Evolutionary conservation across 163 green algal species (phyloP).

Genomic region (Smithsoniella earleae): DNA sequence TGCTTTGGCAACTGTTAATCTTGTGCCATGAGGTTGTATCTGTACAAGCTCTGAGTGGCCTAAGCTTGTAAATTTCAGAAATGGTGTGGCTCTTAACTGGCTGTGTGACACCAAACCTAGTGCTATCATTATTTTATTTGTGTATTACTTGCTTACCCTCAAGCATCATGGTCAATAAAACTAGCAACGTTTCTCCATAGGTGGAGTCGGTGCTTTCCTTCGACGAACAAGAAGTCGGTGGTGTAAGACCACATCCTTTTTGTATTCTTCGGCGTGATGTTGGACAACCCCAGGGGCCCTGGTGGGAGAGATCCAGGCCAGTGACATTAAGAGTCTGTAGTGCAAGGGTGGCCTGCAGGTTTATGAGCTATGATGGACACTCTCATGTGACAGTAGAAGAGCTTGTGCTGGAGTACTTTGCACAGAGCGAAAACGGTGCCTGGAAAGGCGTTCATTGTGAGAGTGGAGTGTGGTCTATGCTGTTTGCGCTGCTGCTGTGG

Average conservation of each 20-base stretch:
- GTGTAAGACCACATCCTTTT: too few relatives aligned
- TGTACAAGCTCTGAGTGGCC: too few relatives aligned
- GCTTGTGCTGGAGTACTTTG: conserved; percentile 80
- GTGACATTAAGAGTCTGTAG: not conserved
- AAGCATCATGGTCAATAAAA: too few relatives aligned
- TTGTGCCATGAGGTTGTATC: not conserved
- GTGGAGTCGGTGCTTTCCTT: not conserved
- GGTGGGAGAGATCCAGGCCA: too few relatives aligned
- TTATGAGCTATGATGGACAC: conserved; percentile 44
- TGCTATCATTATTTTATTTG: not conserved
- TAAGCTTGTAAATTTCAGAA: too few relatives aligned
- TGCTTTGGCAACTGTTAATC: not conserved
- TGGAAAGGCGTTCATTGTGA: conserved; percentile 74
- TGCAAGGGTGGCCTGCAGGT: conserved; percentile 44
- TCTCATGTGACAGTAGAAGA: conserved; percentile 64
- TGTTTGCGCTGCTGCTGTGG: conserved; percentile 87
- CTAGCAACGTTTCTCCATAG: not conserved
- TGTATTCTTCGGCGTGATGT: too few relatives aligned
- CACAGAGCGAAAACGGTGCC: conserved; percentile 46
- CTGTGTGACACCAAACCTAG: not conserved
- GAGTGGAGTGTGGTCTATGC: conserved; percentile 67
- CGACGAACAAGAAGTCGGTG: too few relatives aligned
- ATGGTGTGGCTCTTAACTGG: too few relatives aligned
- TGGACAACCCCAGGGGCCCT: too few relatives aligned
- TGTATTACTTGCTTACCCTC: not conserved